Conservation (phyloP, 2,329 filamentous ascomycete species). For the Calonectria hongkongensis region DNA sequence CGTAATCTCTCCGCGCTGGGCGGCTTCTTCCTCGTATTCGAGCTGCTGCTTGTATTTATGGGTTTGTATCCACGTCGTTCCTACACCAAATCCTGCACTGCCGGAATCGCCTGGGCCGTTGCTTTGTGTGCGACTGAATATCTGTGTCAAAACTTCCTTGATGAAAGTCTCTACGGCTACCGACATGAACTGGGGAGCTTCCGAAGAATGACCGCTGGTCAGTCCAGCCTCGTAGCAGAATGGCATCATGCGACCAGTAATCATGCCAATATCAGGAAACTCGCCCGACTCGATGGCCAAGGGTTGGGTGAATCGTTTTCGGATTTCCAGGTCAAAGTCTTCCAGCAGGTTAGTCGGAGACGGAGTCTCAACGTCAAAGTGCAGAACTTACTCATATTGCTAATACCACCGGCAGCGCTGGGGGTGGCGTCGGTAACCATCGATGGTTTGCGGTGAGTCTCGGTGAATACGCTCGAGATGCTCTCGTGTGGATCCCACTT, state of each 20-base stretch:
- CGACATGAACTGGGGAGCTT: slow-evolving; percentile 79
- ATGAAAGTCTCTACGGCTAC: slow-evolving; percentile 80
- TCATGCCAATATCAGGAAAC: slow-evolving; percentile 79
- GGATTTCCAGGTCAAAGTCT: slow-evolving; percentile 81
- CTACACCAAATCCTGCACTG: slow-evolving; percentile 78
- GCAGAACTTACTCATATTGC: slow-evolving; percentile 82
- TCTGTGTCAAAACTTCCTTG: slow-evolving; percentile 78
- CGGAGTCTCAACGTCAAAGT: neutral
- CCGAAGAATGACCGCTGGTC: slow-evolving; percentile 73
- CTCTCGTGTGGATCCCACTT: slow-evolving; percentile 74
- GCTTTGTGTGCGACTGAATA: slow-evolving; percentile 78
- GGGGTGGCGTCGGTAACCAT: slow-evolving; percentile 77
- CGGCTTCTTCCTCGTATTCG: slow-evolving; percentile 83
- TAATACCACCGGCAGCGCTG: slow-evolving; percentile 81
- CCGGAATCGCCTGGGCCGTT: slow-evolving; percentile 79
- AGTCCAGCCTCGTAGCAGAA: slow-evolving; percentile 81
- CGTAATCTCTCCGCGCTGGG: slow-evolving; percentile 82
- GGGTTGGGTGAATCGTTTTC: slow-evolving; percentile 78
- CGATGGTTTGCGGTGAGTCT: slow-evolving; percentile 67
- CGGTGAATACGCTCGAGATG: slow-evolving; percentile 71
- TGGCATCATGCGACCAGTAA: slow-evolving; percentile 79
- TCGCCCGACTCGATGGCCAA: slow-evolving; percentile 81
- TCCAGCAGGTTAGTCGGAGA: slow-evolving; percentile 47
- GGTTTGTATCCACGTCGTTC: slow-evolving; percentile 84
- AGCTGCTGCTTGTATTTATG: slow-evolving; percentile 85